phyloP scores from a whole-genome alignment of 306 rosid genomes.

The Prunus mume region DNA sequence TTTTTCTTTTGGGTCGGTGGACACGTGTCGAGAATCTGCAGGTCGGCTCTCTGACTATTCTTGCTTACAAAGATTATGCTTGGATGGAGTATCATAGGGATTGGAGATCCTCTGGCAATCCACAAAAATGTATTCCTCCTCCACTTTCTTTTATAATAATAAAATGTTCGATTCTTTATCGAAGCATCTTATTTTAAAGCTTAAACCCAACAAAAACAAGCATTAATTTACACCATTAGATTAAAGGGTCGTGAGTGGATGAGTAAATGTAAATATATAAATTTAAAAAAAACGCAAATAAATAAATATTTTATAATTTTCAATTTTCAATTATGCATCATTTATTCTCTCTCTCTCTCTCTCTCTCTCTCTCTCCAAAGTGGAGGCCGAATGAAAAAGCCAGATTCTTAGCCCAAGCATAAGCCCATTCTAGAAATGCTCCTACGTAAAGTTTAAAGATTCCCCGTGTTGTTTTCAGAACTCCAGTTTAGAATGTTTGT shows the following conservation, averaged over 20 bases:
- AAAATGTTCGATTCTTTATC: neutral
- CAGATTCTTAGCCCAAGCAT: neutral
- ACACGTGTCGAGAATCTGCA: constrained; percentile 19
- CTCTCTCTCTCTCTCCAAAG: no score
- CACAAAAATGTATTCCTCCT: neutral
- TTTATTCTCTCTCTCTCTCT: no score
- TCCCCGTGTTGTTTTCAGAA: no score
- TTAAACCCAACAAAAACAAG: neutral
- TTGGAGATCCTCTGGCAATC: constrained; percentile 26
- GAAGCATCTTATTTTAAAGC: neutral
- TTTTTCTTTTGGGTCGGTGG: neutral
- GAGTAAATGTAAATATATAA: no score
- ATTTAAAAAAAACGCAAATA: no score
- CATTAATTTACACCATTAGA: no score
- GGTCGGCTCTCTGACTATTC: constrained; percentile 36
- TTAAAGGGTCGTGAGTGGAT: no score
- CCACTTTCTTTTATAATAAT: neutral
- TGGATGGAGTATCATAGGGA: constrained; percentile 31
- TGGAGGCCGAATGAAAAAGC: neutral
- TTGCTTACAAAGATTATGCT: constrained; percentile 27
- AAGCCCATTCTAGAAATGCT: neutral
- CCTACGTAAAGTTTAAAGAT: neutral
- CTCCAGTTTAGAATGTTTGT: no score
- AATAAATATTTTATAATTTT: no score
- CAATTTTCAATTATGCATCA: no score